Conservation (phyloP, 208 protist species). For the Trypanosoma congolense region DNA sequence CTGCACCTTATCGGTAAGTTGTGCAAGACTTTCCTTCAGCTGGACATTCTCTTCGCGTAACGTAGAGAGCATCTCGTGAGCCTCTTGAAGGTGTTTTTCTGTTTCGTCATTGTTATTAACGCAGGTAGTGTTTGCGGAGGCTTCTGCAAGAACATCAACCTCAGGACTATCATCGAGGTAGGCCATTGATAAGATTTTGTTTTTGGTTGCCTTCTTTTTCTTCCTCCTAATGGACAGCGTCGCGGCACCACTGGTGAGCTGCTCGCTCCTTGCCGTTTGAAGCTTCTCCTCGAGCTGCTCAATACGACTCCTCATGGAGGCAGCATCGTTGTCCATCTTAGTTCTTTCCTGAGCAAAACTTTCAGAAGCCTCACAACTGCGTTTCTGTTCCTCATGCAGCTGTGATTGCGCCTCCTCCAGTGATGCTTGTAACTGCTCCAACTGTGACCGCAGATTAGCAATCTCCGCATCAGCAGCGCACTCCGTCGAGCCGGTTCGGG, state of each 20-base stretch:
- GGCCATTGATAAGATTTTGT: constrained; percentile 13
- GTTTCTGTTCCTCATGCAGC: constrained; percentile 15
- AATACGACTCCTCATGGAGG: constrained; percentile 34
- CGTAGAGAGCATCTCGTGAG: constrained; percentile 30
- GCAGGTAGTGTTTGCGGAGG: neutral
- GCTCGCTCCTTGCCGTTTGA: constrained; percentile 35
- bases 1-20: constrained; percentile 39
- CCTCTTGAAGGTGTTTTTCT: constrained; percentile 4
- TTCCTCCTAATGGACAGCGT: constrained; percentile 13
- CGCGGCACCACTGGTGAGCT: constrained; percentile 27
- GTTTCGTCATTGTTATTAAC: too few species aligned
- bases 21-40: constrained; percentile 44
- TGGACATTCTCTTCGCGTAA: constrained; percentile 50
- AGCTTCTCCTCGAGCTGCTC: constrained; percentile 33
- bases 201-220: constrained; percentile 17
- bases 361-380: constrained; percentile 9
- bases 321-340: constrained; percentile 25
- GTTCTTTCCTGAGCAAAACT: constrained; percentile 14
- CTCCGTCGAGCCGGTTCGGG: neutral
- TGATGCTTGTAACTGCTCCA: constrained; percentile 18
- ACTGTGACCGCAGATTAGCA: constrained; percentile 1
- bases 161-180: constrained; percentile 8
- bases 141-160: constrained; percentile 11
- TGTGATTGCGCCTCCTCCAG: constrained; percentile 19
- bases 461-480: neutral